Evolutionary conservation across 495 filamentous ascomycete species (phyloP).

Genomic region (Podospora anserina): DNA sequence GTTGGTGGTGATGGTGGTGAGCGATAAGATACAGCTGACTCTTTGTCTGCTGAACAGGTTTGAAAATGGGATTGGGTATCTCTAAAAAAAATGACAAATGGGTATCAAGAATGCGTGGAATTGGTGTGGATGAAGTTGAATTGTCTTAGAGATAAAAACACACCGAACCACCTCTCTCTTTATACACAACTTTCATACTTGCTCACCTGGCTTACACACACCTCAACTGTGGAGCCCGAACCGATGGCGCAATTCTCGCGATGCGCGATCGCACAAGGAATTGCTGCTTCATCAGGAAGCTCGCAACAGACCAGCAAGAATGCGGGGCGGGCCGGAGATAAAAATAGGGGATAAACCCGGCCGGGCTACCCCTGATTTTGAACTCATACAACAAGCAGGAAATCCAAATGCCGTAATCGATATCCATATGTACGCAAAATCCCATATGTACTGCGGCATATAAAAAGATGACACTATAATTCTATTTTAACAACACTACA

Average conservation of each 20-base stretch:
- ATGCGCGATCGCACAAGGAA: not conserved
- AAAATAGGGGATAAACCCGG: not conserved
- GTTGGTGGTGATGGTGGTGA: not conserved
- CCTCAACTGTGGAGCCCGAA: not conserved
- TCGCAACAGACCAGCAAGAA: not conserved
- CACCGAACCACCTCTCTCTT: not conserved
- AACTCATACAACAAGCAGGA: not conserved
- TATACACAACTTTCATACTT: not conserved
- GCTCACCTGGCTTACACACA: not conserved
- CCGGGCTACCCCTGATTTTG: not conserved
- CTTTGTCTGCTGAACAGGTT: too few species aligned
- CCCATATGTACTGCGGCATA: not conserved
- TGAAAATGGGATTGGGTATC: not conserved
- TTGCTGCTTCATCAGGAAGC: not conserved
- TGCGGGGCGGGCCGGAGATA: not conserved
- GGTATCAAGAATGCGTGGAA: too few species aligned
- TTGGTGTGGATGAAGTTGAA: not conserved
- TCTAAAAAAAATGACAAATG: not conserved
- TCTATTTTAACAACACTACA: not conserved
- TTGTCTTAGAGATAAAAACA: not conserved
- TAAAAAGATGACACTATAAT: not conserved
- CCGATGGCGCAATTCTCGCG: constrained; percentile 3
- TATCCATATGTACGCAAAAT: not conserved
- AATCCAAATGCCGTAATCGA: not conserved
- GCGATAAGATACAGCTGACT: not conserved